Evolutionary conservation across 495 filamentous ascomycete genomes (phyloP).

Genomic region (Podospora pseudopauciseta): DNA sequence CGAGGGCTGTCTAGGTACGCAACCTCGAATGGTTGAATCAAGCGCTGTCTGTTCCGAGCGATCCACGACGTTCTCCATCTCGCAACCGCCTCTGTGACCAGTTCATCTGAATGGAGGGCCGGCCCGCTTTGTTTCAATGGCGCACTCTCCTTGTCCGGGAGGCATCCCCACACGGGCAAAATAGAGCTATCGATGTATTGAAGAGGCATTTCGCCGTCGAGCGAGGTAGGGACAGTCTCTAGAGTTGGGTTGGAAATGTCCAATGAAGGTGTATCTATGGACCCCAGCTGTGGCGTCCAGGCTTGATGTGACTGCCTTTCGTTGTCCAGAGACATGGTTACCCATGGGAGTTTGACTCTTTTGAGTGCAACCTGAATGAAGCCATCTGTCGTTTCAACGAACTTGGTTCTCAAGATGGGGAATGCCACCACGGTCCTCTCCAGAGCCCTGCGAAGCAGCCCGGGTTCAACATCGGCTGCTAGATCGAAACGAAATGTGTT

Average conservation of each 20-base stretch:
- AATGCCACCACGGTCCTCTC: constrained; percentile 40
- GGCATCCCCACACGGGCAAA: not conserved
- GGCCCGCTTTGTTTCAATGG: not conserved
- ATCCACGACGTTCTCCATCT: constrained; percentile 44
- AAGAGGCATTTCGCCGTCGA: not conserved
- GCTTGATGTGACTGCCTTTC: not conserved
- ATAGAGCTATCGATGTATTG: not conserved
- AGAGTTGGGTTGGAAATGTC: not conserved
- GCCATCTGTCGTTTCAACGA: constrained; percentile 64
- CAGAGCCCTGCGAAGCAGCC: constrained; percentile 51
- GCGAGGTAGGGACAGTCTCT: not conserved
- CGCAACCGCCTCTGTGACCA: constrained; percentile 17
- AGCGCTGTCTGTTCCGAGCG: constrained; percentile 22
- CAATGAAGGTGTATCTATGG: not conserved
- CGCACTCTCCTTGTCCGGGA: not conserved
- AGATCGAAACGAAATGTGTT: constrained; percentile 63
- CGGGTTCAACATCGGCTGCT: constrained; percentile 34
- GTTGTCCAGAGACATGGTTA: not conserved
- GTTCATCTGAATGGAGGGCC: not conserved
- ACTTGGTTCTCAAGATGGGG: constrained; percentile 62
- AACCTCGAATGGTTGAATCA: constrained; percentile 36
- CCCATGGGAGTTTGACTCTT: constrained; percentile 46
- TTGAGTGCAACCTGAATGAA: constrained; percentile 65
- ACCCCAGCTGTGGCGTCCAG: not conserved
- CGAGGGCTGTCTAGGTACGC: constrained; percentile 34